phyloP scores from a whole-genome alignment of 2,329 filamentous ascomycete genomes.

The Colletotrichum australisinense region DNA sequence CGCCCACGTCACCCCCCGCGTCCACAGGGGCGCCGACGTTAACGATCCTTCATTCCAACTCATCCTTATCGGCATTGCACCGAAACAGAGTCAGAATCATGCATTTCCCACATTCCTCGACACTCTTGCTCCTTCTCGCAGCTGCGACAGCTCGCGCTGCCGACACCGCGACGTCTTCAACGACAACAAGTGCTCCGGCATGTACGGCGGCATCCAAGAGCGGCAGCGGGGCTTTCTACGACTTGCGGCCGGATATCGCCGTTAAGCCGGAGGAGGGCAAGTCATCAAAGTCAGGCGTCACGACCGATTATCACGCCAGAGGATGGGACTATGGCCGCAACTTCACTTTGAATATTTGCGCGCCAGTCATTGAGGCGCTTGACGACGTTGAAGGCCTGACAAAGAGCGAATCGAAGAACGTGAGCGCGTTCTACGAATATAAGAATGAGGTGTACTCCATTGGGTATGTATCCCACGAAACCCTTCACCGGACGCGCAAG shows the following conservation, averaged over 20 bases:
- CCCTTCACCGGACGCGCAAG: not conserved
- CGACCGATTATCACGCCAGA: slow-evolving; percentile 70
- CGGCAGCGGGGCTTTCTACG: slow-evolving; percentile 69
- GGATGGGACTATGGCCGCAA: slow-evolving; percentile 84
- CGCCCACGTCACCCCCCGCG: slow-evolving; percentile 4
- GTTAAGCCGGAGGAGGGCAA: slow-evolving; percentile 56
- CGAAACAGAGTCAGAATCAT: slow-evolving; percentile 36
- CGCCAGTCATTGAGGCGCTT: slow-evolving; percentile 75
- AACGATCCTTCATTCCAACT: slow-evolving; percentile 9
- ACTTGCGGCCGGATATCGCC: slow-evolving; percentile 67
- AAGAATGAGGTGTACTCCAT: slow-evolving; percentile 78
- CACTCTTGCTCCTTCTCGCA: slow-evolving; percentile 49
- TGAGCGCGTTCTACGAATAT: slow-evolving; percentile 81
- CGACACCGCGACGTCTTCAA: slow-evolving; percentile 43
- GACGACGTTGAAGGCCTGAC: slow-evolving; percentile 73
- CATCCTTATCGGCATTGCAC: not conserved
- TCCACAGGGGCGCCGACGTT: slow-evolving; percentile 8
- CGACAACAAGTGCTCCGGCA: slow-evolving; percentile 56
- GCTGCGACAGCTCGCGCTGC: slow-evolving; percentile 44
- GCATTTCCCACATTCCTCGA: slow-evolving; percentile 37
- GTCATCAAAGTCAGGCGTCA: slow-evolving; percentile 53
- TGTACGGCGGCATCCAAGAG: slow-evolving; percentile 68
- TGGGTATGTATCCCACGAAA: slow-evolving; percentile 64
- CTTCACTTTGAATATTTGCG: slow-evolving; percentile 88
- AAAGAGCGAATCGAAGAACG: slow-evolving; percentile 72